Percentiles rank a stretch among this genome's conserved stretches.
Evolutionary conservation across 257 asterid species (phyloP).

Genomic region (Cynanchum wilfordii): DNA sequence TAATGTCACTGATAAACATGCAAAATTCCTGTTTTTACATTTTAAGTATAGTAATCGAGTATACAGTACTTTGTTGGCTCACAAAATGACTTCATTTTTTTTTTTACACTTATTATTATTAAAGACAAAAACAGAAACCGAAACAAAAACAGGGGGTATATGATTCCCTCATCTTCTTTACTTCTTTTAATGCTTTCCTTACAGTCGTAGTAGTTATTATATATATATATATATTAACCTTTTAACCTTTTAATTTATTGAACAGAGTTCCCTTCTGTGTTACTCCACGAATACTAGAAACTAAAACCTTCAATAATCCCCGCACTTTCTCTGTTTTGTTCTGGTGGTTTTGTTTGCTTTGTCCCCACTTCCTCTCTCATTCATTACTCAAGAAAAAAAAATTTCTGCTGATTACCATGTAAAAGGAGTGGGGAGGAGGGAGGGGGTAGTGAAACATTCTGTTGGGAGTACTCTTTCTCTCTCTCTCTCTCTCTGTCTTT

Average conservation of each 20-base stretch:
- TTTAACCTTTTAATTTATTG: slow-evolving; percentile 24
- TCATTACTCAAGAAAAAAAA: slow-evolving; percentile 26
- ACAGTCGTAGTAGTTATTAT: background rate
- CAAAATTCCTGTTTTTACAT: no score
- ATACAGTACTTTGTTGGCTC: no score
- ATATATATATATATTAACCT: background rate
- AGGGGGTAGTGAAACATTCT: slow-evolving; percentile 2
- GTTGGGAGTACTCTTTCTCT: slow-evolving; percentile 17
- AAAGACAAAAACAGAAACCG: background rate
- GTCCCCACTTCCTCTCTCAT: slow-evolving; percentile 31
- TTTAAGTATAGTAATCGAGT: no score
- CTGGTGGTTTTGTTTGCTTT: background rate
- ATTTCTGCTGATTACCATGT: slow-evolving; percentile 26
- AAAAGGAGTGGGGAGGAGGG: background rate
- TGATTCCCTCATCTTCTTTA: slow-evolving; percentile 18
- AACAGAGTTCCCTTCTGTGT: slow-evolving; percentile 40
- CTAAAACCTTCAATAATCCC: slow-evolving; percentile 11
- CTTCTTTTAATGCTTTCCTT: background rate
- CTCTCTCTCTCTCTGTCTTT: slow-evolving; percentile 8
- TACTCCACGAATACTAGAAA: slow-evolving; percentile 12
- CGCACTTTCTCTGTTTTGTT: slow-evolving; percentile 17
- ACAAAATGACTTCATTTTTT: no score
- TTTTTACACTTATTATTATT: no score
- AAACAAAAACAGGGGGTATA: slow-evolving; percentile 46
- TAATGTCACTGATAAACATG: no score